Evolutionary conservation across 192 early-diverging fungal species (phyloP).

Genomic region (Backusella westeae): DNA sequence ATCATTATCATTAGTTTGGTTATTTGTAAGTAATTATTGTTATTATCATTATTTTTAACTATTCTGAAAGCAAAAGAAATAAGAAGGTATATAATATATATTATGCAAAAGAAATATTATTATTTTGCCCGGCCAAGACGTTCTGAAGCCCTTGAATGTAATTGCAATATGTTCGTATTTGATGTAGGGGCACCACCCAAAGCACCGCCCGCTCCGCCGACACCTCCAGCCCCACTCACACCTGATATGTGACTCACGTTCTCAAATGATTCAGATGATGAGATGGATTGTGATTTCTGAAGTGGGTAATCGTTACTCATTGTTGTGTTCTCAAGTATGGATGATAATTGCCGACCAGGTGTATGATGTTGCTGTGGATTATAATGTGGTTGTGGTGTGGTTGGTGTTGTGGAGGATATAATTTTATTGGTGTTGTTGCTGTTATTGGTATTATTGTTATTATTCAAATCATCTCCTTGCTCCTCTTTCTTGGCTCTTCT

Average conservation of each 20-base stretch:
- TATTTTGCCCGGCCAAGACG: constrained; percentile 21
- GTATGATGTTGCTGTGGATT: background rate
- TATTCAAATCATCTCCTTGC: background rate
- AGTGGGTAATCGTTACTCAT: background rate
- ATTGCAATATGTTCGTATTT: background rate
- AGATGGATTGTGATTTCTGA: constrained; percentile 8
- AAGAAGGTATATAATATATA: constrained; percentile 5
- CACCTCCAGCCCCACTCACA: constrained; percentile 37
- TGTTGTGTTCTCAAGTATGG: constrained; percentile 5
- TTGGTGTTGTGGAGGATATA: background rate
- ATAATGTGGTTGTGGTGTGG: constrained; percentile 1
- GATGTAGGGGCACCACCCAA: constrained; percentile 27
- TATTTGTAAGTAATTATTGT: background rate
- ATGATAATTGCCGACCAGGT: constrained; percentile 1
- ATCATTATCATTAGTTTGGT: background rate
- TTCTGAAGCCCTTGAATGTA: constrained; percentile 24
- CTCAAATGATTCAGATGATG: constrained; percentile 25
- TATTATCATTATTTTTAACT: background rate
- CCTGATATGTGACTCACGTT: constrained; percentile 33
- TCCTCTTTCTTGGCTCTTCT: constrained; percentile 35
- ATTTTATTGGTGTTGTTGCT: background rate
- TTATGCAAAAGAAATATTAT: background rate
- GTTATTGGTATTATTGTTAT: background rate
- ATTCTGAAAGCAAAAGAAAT: background rate
- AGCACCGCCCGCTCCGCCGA: constrained; percentile 36